These are phyloP conservation scores for Metschnikowia chrysomelidarum DNA, from an alignment of 805 yeast species.

Conservation along the genomic window DNA sequence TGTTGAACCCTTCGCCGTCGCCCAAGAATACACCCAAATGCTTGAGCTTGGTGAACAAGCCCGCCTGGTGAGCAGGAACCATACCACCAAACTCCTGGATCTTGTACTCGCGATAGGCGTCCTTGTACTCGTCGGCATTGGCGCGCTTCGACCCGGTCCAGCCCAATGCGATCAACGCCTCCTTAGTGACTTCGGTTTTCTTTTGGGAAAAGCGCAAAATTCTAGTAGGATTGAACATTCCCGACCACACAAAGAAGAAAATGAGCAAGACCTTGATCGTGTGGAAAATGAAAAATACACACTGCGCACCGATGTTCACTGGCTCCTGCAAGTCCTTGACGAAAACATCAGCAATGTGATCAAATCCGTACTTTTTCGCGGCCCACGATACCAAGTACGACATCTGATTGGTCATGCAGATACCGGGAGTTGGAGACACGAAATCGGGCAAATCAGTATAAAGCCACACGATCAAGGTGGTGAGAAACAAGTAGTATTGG, in stretches of 20 bases:
- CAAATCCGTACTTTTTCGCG: constrained; percentile 35
- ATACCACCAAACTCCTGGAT: constrained; percentile 72
- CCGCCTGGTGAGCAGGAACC: constrained; percentile 71
- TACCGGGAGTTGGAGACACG: constrained; percentile 90
- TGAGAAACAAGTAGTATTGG: constrained; percentile 39
- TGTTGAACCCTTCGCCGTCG: constrained; percentile 82
- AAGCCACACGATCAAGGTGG: constrained; percentile 64
- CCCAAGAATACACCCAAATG: constrained; percentile 61
- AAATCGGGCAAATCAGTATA: constrained; percentile 91
- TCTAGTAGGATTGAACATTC: constrained; percentile 72
- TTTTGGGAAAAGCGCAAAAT: constrained; percentile 28
- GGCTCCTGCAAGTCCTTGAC: constrained; percentile 46
- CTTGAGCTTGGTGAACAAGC: constrained; percentile 57
- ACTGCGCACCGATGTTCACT: constrained; percentile 49
- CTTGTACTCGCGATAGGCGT: constrained; percentile 59
- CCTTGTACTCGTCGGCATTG: constrained; percentile 66
- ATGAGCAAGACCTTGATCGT: constrained; percentile 56
- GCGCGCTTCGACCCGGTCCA: constrained; percentile 94
- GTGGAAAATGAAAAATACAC: constrained; percentile 72
- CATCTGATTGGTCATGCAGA: constrained; percentile 66
- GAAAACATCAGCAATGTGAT: constrained; percentile 45
- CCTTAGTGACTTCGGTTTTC: constrained; percentile 41
- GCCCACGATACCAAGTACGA: constrained; percentile 22
- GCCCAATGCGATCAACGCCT: constrained; percentile 64
- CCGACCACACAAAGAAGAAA: constrained; percentile 59